phyloP scores from a whole-genome alignment of 805 yeast genomes.

The Kregervanrija delftensis region DNA sequence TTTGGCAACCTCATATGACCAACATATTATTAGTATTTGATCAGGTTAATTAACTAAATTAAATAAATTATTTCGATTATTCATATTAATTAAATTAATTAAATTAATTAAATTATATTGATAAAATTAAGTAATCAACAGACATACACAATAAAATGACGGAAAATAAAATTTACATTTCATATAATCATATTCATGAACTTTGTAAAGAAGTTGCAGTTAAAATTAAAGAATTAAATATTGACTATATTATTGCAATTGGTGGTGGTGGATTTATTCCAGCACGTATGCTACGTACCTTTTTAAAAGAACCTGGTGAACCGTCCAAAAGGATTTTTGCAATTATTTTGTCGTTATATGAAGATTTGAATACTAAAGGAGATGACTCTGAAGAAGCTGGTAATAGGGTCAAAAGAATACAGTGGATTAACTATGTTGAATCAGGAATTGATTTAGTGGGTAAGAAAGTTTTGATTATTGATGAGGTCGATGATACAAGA shows the following conservation, averaged over 20 bases:
- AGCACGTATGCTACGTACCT: slow-evolving; percentile 91
- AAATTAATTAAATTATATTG: no score
- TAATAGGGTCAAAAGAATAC: slow-evolving; percentile 65
- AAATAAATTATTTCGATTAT: no score
- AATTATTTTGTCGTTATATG: slow-evolving; percentile 85
- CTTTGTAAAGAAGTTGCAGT: slow-evolving; percentile 40
- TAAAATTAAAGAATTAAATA: slow-evolving; percentile 62
- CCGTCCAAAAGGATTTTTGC: slow-evolving; percentile 94
- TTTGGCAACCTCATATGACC: no score
- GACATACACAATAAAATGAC: neutral
- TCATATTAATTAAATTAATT: no score
- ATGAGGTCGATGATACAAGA: slow-evolving; percentile 84
- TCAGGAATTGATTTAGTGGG: slow-evolving; percentile 57
- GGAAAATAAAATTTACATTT: slow-evolving; percentile 55
- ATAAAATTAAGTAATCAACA: neutral
- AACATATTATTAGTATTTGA: no score
- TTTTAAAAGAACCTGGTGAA: slow-evolving; percentile 78
- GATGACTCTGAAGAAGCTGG: slow-evolving; percentile 54
- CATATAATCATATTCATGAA: slow-evolving; percentile 77
- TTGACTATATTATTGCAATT: slow-evolving; percentile 88
- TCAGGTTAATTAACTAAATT: no score
- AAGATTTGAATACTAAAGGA: slow-evolving; percentile 62
- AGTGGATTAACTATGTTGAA: slow-evolving; percentile 75
- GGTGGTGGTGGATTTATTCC: slow-evolving; percentile 92
- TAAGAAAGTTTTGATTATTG: slow-evolving; percentile 66